These are phyloP conservation scores for Chondrostereum purpureum DNA, from an alignment of 1,284 basidiomycete genomes.

Conservation along the genomic window DNA sequence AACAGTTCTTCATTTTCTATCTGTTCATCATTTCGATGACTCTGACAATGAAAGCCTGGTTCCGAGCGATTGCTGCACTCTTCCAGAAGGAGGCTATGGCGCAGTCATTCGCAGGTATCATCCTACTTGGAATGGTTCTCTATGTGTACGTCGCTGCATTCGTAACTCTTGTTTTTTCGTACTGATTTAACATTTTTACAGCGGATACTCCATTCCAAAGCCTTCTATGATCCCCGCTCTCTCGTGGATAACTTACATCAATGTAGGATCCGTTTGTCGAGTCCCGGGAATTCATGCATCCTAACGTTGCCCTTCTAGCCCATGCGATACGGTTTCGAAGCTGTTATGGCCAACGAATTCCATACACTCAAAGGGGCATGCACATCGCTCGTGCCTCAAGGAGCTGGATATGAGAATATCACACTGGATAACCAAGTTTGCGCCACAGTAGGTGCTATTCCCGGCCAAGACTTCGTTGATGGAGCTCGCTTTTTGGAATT, in stretches of 20 bases:
- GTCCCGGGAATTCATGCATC: constrained; percentile 19
- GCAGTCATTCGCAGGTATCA: constrained; percentile 53
- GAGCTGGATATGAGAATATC: constrained; percentile 45
- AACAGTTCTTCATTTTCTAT: constrained; percentile 49
- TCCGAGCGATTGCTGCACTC: constrained; percentile 50
- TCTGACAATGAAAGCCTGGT: not conserved
- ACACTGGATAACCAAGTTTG: constrained; percentile 54
- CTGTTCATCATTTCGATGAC: constrained; percentile 27
- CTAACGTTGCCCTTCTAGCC: constrained; percentile 32
- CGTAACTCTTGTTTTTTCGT: not conserved
- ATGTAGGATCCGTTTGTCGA: constrained; percentile 18
- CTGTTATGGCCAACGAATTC: constrained; percentile 41
- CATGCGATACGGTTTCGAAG: constrained; percentile 41
- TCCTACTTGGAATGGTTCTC: constrained; percentile 24
- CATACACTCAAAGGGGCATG: constrained; percentile 37
- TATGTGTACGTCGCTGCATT: constrained; percentile 37
- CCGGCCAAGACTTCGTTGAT: constrained; percentile 42
- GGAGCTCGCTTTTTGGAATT: constrained; percentile 52
- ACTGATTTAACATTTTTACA: constrained; percentile 12
- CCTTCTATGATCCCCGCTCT: constrained; percentile 2
- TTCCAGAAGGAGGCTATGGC: constrained; percentile 49
- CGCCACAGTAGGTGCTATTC: constrained; percentile 45
- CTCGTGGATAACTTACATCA: constrained; percentile 6
- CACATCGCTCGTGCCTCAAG: constrained; percentile 34
- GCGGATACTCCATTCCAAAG: constrained; percentile 32